Evolutionary conservation across 129 eudicot species (phyloP), one percentile per base, ranked within the genome.

Genomic region (Smallanthus sonchifolius): DNA sequence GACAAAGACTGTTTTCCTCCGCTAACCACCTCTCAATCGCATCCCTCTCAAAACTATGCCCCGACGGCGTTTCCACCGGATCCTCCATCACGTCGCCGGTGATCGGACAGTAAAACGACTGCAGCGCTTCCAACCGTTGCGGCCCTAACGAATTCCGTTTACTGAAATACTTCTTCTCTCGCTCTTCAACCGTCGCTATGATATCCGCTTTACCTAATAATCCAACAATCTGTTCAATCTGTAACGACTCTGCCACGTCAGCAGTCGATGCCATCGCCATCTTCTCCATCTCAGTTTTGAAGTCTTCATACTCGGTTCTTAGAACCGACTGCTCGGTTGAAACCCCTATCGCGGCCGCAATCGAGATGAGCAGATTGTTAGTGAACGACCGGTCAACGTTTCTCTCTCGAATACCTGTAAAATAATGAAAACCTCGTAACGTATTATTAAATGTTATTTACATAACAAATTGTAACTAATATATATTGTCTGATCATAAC

Each of bases 61-160:
- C 89, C 0, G 67, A 19, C 2, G 84, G 80, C 40, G 86, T 82
- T 54, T 85, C 86, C 20, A 82, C 89, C 0, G 89, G 89, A 55
- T 85, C 89, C 38, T 52, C 86, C 89, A 85, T 85, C 17, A 85
- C 77, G 34, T 85, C 89, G 2, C 81, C 67, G 2, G 86, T 85
- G 30, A 85, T 82, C 4, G 86, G 89, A 51, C 89, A 85, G 62
- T 66, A 82, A 73, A 85, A 85, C 16, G 89, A 76, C 15, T 82
- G 89, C 24, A 85, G 71, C 16, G 89, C 82, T 38, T 85, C 89
- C 34, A 82, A 47, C 3, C 68, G 82, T 69, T 85, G 82, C 17
- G 75, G 63, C 60, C 86, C 86, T 48, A 85, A 67, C 6, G 86
- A 85, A 62, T 82, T 79, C 9, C 86, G 62, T 71, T 82, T 85